Evolutionary conservation across 108 stramenopile species (phyloP).

Genomic region (Pseudonitzschia delicatissima): DNA sequence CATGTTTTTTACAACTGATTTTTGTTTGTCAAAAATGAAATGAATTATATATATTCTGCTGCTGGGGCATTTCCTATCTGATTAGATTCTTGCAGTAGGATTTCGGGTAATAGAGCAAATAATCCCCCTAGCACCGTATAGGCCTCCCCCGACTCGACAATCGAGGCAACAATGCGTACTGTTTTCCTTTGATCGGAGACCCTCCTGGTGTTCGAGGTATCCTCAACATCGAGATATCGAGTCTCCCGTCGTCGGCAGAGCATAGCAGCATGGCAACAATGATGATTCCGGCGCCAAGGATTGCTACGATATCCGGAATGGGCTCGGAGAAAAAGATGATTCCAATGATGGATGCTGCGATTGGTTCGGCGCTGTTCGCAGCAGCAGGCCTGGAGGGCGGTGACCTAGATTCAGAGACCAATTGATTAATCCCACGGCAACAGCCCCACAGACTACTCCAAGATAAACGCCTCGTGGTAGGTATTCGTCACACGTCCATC

Average conservation of each 20-base stretch:
- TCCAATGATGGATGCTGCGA: constrained; percentile 3
- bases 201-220: too few species aligned
- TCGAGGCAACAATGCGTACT: too few species aligned
- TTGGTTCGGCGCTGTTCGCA: constrained; percentile 8
- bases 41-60: too few species aligned
- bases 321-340: constrained; percentile 5
- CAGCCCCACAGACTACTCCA: constrained; percentile 1
- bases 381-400: constrained; percentile 10
- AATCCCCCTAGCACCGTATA: too few species aligned
- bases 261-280: constrained; percentile 2
- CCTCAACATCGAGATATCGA: too few species aligned
- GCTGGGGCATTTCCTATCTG: too few species aligned
- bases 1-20: too few species aligned
- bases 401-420: constrained; percentile 10
- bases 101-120: too few species aligned
- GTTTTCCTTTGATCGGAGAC: too few species aligned
- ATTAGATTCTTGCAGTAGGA: too few species aligned
- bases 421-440: constrained; percentile 7
- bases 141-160: too few species aligned
- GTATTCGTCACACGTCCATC: constrained; percentile 2
- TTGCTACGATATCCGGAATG: background rate
- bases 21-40: too few species aligned
- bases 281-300: background rate
- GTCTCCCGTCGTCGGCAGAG: constrained; percentile 1
- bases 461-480: background rate